Base-by-base conservation (phyloP, 2,329 filamentous ascomycete species). In the Cytospora leucostoma region DNA sequence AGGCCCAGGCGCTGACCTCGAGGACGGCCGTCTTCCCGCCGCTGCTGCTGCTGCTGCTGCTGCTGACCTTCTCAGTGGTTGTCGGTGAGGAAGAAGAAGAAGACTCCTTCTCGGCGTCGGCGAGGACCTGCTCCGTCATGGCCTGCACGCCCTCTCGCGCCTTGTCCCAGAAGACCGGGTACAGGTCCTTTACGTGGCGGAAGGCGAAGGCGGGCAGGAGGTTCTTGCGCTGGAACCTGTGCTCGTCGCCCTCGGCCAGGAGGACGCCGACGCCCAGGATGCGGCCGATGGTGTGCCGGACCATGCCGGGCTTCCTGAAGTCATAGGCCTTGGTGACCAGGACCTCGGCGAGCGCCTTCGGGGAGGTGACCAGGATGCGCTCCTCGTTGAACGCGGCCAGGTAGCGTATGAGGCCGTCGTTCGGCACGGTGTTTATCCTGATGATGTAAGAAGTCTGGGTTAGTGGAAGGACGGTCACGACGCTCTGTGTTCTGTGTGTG, bases 241-340 rank as follows among this genome's bases (percentile, higher is more conserved):
- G 94, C 70, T 93, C 91, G 13, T 96, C 91, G n/a, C 93, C 93
- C 75, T 97, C 93, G 2, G 92, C 90, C 12, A 97, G 79, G 44
- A 97, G 76, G 15, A 94, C 78, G 11, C 91, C 90, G 13, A 88
- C 77, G 11, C 92, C 89, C 13, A 94, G 79, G 33, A 93, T 79
- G 27, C 85, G 81, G 1, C 82, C 84, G 4, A 94, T 77, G 1
- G 82, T 80, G 51, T 76, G 75, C 38, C 84, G 78, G 35, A 91
- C 68, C 32, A 80, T 71, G 1, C 69, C 59, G 0, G 89, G 88
- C 71, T 92, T 92, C 52, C 80, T 71, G 68, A 91, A 93, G 49
- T 89, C 84, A 72, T 93, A 92, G 67, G 81, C 86, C 65, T 86
- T 88, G 19, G 84, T 85, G 33, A 87, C 85, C 4, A 93, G 79